Evolutionary conservation across 306 rosid genomes (phyloP).

Genomic region (Arachis hypogaea): DNA sequence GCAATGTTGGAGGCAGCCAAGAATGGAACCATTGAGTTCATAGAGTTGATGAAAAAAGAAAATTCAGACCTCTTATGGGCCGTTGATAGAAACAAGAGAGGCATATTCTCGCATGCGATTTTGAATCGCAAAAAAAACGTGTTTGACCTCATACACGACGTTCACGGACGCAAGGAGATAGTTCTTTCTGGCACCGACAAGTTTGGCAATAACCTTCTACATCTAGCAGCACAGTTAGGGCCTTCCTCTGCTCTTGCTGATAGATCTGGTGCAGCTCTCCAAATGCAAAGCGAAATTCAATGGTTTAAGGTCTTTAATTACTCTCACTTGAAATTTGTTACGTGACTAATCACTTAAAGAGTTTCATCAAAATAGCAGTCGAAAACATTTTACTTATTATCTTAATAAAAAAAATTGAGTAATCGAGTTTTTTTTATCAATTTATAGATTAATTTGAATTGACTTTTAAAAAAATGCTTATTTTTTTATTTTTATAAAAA

Average conservation of each 20-base stretch:
- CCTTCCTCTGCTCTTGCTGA: slow-evolving; percentile 19
- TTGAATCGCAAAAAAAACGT: slow-evolving; percentile 11
- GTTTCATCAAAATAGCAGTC: no score
- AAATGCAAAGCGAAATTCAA: slow-evolving; percentile 40
- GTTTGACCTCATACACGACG: slow-evolving; percentile 7
- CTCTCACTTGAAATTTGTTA: no score
- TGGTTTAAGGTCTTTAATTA: slow-evolving; percentile 30
- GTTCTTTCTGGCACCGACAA: not conserved
- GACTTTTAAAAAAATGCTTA: no score
- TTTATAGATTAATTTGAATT: no score
- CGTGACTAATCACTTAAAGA: no score
- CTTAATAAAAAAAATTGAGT: no score
- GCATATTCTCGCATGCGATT: slow-evolving; percentile 34
- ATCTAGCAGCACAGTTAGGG: slow-evolving; percentile 30
- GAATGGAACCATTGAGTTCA: slow-evolving; percentile 22
- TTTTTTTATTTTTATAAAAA: no score
- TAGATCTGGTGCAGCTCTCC: slow-evolving; percentile 23
- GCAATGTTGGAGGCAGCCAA: slow-evolving; percentile 29
- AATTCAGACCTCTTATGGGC: slow-evolving; percentile 11
- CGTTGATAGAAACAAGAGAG: slow-evolving; percentile 1
- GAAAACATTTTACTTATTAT: no score
- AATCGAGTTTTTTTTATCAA: no score
- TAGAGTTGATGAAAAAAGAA: not conserved
- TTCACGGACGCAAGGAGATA: slow-evolving; percentile 7
- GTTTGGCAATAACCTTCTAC: slow-evolving; percentile 28